Conservation (phyloP, 257 asterid species). For the Leonotis leonurus region DNA sequence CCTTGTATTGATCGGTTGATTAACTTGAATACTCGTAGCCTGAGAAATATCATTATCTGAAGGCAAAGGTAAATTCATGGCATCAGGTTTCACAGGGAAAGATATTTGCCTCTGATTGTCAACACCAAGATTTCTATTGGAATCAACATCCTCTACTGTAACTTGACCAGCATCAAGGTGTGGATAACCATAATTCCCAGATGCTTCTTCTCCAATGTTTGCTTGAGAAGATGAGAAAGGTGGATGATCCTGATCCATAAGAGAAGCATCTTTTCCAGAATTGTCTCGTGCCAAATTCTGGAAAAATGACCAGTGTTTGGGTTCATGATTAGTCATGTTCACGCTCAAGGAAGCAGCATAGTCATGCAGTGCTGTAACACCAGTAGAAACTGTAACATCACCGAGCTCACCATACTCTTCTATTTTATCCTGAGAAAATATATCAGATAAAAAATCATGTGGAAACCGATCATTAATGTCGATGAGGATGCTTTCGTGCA, state of each 20-base stretch:
- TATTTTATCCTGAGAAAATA: constrained; percentile 55
- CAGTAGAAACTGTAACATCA: too few relatives aligned
- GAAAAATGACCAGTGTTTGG: constrained; percentile 73
- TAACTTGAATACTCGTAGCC: constrained; percentile 33
- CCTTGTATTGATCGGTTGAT: constrained; percentile 35
- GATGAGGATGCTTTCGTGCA: constrained; percentile 64
- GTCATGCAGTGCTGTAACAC: constrained; percentile 31
- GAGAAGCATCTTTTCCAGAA: constrained; percentile 64
- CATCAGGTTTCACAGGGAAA: constrained; percentile 28
- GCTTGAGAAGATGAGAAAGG: constrained; percentile 39
- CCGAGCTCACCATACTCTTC: too few relatives aligned
- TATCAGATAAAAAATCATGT: constrained; percentile 69
- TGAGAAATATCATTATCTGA: constrained; percentile 53
- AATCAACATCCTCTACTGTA: constrained; percentile 30
- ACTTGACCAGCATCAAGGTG: constrained; percentile 32
- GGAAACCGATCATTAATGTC: constrained; percentile 85
- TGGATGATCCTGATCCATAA: constrained; percentile 91
- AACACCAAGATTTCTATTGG: constrained; percentile 30
- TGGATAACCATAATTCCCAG: constrained; percentile 43
- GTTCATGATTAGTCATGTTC: constrained; percentile 67
- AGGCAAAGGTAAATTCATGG: constrained; percentile 42
- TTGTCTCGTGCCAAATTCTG: constrained; percentile 68
- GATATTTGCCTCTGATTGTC: constrained; percentile 37
- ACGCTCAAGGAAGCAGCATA: constrained; percentile 69
- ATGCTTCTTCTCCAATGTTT: constrained; percentile 37